Base-by-base conservation (phyloP, 129 eudicot genomes). In the Tagetes erecta region DNA sequence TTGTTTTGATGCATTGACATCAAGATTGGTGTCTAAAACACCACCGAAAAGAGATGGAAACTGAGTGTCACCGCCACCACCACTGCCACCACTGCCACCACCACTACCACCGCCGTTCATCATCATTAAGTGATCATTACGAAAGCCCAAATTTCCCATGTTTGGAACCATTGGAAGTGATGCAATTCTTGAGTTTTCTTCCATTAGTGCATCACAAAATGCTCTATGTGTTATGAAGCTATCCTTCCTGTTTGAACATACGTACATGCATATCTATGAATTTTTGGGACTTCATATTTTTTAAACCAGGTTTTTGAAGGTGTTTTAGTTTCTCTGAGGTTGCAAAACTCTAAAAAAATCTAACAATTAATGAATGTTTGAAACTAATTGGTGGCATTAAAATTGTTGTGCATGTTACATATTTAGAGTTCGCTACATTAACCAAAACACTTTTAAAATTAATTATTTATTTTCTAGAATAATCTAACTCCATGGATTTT, bases 151-250 rank as follows among this genome's bases (percentile, higher is more conserved):
- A 88, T 83, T 85, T 35, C 82, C 33, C 73, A 72, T 71, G 78
- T 47, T 72, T 72, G 83, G 78, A 36, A 66, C 74, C 78, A 79
- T 64, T 5, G 92, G 82, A 72, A 82, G 72, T 14, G 90, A 75
- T 42, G 84, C 82, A 76, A 85, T 69, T 66, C 96, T 86, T 55
- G 88, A 85, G 76, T 83, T 88, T 59, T 91, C 97, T 79, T 91
- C 97, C 51, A 89, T 91, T 68, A 91, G 75, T 20, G 97, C 97
- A 72, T 91, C 97, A 78, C 97, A 91, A 50, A 91, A 91, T 34
- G 97, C 97, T 76, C 97, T 80, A 68, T 91, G 97, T 12, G 97
- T 91, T 71, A 91, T 88, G 72, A 91, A 91, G 85, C 97, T 91
- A 80, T 91, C 97, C 84, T 91, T 91, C 80, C 97, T 91, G 81